phyloP scores from a whole-genome alignment of 306 rosid species.

The Fragaria nilgerrensis region DNA sequence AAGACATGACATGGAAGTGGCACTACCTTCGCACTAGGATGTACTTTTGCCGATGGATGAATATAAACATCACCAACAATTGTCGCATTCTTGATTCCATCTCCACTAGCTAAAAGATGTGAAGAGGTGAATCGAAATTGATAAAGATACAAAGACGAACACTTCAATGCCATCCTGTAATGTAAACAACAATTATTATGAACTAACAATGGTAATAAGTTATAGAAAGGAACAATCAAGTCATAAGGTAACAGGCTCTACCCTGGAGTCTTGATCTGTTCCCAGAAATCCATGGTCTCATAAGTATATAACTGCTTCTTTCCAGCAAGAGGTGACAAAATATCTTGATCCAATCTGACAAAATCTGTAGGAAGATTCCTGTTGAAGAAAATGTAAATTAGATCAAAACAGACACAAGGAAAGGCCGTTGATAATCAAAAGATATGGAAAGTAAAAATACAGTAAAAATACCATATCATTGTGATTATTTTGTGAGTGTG shows the following conservation, averaged over 20 bases:
- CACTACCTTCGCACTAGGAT: conserved; percentile 83
- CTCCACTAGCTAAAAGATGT: conserved; percentile 77
- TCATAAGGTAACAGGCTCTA: conserved; percentile 20
- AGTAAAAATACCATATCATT: conserved; percentile 7
- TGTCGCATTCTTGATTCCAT: conserved; percentile 65
- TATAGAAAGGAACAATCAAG: conserved; percentile 6
- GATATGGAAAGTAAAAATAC: conserved; percentile 4
- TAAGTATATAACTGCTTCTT: conserved; percentile 82
- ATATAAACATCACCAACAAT: conserved; percentile 76
- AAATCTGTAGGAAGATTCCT: conserved; percentile 76
- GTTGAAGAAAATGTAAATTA: conserved; percentile 25
- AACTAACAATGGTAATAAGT: conserved; percentile 19
- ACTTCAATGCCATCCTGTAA: conserved; percentile 92
- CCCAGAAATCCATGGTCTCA: conserved; percentile 93
- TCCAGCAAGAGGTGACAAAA: conserved; percentile 95
- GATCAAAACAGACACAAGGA: conserved; percentile 11
- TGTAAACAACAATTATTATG: conserved; percentile 21
- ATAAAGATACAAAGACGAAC: conserved; percentile 83
- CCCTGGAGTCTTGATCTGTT: conserved; percentile 99
- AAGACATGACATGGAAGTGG: conserved; percentile 11
- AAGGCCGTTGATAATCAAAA: conserved; percentile 11
- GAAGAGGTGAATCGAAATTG: conserved; percentile 71
- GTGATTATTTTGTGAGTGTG: not conserved
- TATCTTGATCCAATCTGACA: conserved; percentile 98
- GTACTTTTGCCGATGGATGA: conserved; percentile 95